A percentile compares a stretch with the other conserved stretches of the same genome.
phyloP scores from a whole-genome alignment of 2,329 filamentous ascomycete species.

The Pseudogymnoascus sp. region DNA sequence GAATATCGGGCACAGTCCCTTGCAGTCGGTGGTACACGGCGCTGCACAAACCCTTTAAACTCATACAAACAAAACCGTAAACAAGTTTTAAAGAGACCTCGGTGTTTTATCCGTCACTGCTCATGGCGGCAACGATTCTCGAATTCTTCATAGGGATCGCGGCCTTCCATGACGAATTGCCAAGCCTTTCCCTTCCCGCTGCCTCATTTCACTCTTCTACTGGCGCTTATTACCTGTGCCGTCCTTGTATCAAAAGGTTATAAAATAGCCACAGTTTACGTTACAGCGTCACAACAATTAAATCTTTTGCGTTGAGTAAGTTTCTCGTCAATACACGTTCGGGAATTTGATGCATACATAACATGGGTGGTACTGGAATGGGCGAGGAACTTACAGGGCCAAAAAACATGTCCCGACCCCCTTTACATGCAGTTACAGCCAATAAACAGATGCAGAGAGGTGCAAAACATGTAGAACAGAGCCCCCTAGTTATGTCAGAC shows the following conservation, averaged over 20 bases:
- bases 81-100: background rate
- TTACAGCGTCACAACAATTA: background rate
- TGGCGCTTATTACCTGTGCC: background rate
- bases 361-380: background rate
- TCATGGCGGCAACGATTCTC: background rate
- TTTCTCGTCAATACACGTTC: background rate
- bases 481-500: background rate
- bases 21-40: background rate
- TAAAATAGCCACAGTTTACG: background rate
- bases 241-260: background rate
- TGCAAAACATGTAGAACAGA: no score
- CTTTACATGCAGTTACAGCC: background rate
- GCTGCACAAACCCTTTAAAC: background rate
- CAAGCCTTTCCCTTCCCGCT: background rate
- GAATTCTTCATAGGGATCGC: background rate
- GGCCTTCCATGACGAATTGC: conserved; percentile 1
- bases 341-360: background rate
- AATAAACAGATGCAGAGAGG: background rate
- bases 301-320: background rate
- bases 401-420: background rate
- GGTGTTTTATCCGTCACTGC: background rate
- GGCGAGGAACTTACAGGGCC: background rate
- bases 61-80: background rate
- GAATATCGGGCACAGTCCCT: background rate
- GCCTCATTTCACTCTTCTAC: background rate